Evolutionary conservation across 805 yeast genomes (phyloP), one percentile per base, ranked within the genome.

Genomic region (Yarrowia osloensis): DNA sequence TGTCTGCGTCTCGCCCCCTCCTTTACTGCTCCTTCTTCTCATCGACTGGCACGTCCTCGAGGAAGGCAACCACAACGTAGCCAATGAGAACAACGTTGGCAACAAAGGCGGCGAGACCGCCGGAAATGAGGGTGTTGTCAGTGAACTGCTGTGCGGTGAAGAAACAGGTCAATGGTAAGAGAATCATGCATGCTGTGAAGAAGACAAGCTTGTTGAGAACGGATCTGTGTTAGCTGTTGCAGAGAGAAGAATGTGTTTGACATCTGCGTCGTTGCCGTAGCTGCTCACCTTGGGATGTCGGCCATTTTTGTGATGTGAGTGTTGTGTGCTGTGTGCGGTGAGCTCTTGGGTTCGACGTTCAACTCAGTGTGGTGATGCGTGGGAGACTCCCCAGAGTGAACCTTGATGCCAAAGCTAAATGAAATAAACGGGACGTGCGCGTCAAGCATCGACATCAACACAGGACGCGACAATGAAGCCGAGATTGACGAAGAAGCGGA

Each of bases 101-200:
- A 29, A 85, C 85, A 33, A 84, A 76, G 1, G 93, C 93, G 28
- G 92, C 89, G n/a, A 84, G 73, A 7, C 91, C 90, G 19, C 93
- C 91, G 50, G 91, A 84, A 65, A 84, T 77, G 31, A 88, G 77
- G 6, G 90, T 81, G 73, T 81, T 86, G 67, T 79, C 81, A 29
- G 74, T 69, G 37, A 71, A 69, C 69, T 79, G 77, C 73, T 82
- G 83, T 39, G 80, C 72, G 50, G 80, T 72, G 73, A 87, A 87
- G 75, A 88, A 88, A 5, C 86, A 76, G 44, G 79, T 67, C 70
- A 88, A 71, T 17, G 94, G 94, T 35, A 84, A 82, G 24, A 84
- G 75, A 67, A 88, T 84, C 91, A 88, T 88, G 67, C 89, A 85
- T 3, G 83, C 88, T 17, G 93, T 87, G 81, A 87, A 88, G 70